A percentile compares a stretch with the other conserved stretches of the same genome.
These are phyloP conservation scores for Colletotrichum sp. DNA, from an alignment of 2,329 filamentous ascomycete species.

Conservation along the genomic window DNA sequence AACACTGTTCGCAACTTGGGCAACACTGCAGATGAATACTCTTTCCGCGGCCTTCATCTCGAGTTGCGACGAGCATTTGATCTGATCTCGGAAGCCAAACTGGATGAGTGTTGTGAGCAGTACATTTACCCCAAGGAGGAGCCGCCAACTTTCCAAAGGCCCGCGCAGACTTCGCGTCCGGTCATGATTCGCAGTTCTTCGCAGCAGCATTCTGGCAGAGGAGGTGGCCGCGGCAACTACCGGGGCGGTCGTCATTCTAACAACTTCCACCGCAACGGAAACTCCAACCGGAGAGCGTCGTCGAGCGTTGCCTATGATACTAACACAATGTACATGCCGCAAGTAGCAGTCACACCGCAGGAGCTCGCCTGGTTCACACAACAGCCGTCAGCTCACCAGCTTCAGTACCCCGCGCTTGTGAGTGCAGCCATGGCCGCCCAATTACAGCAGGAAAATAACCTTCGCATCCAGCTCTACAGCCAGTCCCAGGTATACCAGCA, in stretches of 20 bases:
- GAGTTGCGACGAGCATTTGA: conserved; percentile 91
- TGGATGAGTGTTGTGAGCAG: conserved; percentile 85
- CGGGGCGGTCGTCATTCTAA: conserved; percentile 54
- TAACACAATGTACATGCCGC: conserved; percentile 48
- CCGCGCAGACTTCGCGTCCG: conserved; percentile 58
- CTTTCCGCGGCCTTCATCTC: conserved; percentile 88
- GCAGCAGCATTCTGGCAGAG: conserved; percentile 57
- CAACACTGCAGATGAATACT: conserved; percentile 95
- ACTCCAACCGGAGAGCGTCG: conserved; percentile 56
- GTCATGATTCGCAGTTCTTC: conserved; percentile 66
- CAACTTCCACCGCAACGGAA: conserved; percentile 47
- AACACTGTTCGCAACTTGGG: conserved; percentile 88
- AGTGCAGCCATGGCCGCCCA: conserved; percentile 22
- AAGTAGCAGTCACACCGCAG: conserved; percentile 47
- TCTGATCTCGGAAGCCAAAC: conserved; percentile 76
- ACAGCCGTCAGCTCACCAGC: conserved; percentile 44
- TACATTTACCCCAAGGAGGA: conserved; percentile 90
- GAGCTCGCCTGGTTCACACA: conserved; percentile 55
- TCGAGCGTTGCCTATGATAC: conserved; percentile 59
- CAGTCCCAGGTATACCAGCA: conserved; percentile 24
- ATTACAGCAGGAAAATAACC: conserved; percentile 24
- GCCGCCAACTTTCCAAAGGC: conserved; percentile 62
- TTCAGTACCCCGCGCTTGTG: conserved; percentile 37
- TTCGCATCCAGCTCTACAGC: conserved; percentile 20
- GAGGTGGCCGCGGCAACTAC: conserved; percentile 54